phyloP scores from a whole-genome alignment of 345 rosid genomes.

The Iberis pinnata region DNA sequence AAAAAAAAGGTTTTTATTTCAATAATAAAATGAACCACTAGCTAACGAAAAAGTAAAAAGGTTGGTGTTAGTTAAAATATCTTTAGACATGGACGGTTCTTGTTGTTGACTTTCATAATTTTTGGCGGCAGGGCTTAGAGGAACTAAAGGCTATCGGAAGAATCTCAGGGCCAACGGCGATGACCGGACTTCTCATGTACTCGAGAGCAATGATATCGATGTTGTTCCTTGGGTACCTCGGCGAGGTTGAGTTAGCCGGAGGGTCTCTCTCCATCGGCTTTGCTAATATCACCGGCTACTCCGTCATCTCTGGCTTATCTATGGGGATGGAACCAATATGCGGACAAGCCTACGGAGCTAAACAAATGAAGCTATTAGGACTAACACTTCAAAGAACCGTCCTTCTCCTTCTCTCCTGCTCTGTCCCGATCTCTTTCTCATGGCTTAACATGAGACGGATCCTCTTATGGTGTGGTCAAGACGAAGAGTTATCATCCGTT shows the following conservation, averaged over 20 bases:
- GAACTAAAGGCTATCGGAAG: constrained; percentile 82
- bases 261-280: constrained; percentile 93
- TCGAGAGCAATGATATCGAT: constrained; percentile 95
- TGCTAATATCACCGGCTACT: constrained; percentile 97
- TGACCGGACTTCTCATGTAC: constrained; percentile 76
- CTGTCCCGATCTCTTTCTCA: constrained; percentile 73
- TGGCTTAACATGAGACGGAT: constrained; percentile 74
- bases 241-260: constrained; percentile 89
- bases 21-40: not conserved
- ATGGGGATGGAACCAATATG: constrained; percentile 99
- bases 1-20: not conserved
- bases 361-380: constrained; percentile 80
- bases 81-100: constrained; percentile 20
- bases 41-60: not conserved
- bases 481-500: constrained; percentile 55
- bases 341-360: constrained; percentile 94
- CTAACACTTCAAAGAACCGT: constrained; percentile 88
- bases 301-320: constrained; percentile 92
- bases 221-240: constrained; percentile 95
- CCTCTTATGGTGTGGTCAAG: constrained; percentile 82
- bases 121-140: constrained; percentile 49
- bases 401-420: constrained; percentile 76
- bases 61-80: constrained; percentile 15
- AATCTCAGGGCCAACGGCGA: constrained; percentile 83
- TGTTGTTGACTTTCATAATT: constrained; percentile 6